Percentiles rank a stretch among this genome's conserved stretches.
Conservation (phyloP, 345 rosid genomes). For the Sonneratia alba region DNA sequence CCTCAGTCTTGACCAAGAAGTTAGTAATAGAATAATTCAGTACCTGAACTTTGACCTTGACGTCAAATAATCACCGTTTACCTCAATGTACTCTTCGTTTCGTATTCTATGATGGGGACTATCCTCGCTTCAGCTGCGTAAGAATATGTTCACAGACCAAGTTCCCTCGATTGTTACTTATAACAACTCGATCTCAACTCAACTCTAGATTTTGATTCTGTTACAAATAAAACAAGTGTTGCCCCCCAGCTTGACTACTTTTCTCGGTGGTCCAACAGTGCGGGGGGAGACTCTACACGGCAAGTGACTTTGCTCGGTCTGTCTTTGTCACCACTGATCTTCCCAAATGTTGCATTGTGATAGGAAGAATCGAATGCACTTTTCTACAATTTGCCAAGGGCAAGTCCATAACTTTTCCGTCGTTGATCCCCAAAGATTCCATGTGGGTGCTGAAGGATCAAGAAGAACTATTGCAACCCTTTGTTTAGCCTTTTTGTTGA, state of each 20-base stretch:
- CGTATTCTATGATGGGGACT: not conserved
- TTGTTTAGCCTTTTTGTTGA: not conserved
- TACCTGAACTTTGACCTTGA: not conserved
- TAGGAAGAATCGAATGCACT: not conserved
- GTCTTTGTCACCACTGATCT: slow-evolving; percentile 11
- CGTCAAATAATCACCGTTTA: not conserved
- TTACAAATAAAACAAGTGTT: not conserved
- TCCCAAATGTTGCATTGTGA: slow-evolving; percentile 11
- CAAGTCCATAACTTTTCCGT: not conserved
- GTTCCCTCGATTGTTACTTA: not conserved
- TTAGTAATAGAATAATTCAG: too few species aligned
- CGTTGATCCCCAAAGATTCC: not conserved
- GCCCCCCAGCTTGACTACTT: not conserved
- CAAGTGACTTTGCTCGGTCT: slow-evolving; percentile 5
- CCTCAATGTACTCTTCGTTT: not conserved
- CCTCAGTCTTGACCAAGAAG: not conserved
- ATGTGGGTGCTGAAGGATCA: not conserved
- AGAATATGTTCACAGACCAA: not conserved
- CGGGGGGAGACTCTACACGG: not conserved
- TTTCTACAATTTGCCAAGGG: not conserved
- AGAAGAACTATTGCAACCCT: not conserved
- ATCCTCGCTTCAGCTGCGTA: not conserved
- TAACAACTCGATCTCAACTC: not conserved
- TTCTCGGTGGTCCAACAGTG: slow-evolving; percentile 2
- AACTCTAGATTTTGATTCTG: not conserved